phyloP scores from a whole-genome alignment of 768 basidiomycete genomes.

The Phaffia australis region DNA sequence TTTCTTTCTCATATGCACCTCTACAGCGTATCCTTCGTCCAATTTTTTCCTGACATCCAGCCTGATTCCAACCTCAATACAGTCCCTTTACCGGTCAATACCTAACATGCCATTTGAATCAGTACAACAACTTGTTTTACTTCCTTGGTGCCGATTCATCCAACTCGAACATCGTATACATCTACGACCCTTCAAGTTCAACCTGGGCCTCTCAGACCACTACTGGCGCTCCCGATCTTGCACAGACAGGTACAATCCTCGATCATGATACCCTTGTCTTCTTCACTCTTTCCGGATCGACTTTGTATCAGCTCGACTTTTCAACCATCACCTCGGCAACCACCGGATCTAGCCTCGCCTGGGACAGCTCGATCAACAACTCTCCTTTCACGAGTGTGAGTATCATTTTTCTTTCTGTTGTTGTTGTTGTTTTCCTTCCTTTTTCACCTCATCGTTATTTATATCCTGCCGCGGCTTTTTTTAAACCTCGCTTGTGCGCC shows the following conservation, averaged over 20 bases:
- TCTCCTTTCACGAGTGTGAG: conserved; percentile 47
- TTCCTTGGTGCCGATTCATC: conserved; percentile 16
- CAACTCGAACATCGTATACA: conserved; percentile 47
- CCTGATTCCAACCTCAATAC: background rate
- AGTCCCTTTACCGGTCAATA: conserved; percentile 39
- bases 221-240: conserved; percentile 44
- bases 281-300: conserved; percentile 44
- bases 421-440: too few relatives aligned
- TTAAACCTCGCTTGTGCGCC: too few relatives aligned
- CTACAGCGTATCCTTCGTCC: background rate
- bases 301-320: conserved; percentile 49
- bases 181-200: conserved; percentile 54
- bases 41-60: background rate
- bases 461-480: too few relatives aligned
- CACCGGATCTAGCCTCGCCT: conserved; percentile 46
- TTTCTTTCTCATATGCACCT: background rate
- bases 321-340: conserved; percentile 52
- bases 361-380: conserved; percentile 50
- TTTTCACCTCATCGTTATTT: too few relatives aligned
- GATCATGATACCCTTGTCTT: conserved; percentile 93
- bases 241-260: conserved; percentile 56
- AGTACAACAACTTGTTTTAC: conserved; percentile 63
- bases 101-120: conserved; percentile 37
- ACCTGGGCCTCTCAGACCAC: conserved; percentile 66
- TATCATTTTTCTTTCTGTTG: background rate